A percentile compares a stretch with the other conserved stretches of the same genome.
Conservation (phyloP, 768 basidiomycete genomes). For the Boletus subcaerulescens region DNA sequence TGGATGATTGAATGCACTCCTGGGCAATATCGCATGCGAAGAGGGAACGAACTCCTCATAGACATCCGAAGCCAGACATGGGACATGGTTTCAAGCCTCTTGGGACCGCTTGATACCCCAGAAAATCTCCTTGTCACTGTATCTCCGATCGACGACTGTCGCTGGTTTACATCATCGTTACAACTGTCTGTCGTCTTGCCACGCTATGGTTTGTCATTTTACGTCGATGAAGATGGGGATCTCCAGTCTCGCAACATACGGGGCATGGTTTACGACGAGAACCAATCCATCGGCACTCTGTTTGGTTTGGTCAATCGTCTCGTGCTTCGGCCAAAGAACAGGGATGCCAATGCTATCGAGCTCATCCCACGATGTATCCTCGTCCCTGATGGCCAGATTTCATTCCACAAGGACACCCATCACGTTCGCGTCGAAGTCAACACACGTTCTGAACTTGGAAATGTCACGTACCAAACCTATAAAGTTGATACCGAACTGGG, state of each 20-base stretch:
- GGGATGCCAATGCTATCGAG: not conserved
- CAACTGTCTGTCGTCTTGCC: constrained; percentile 35
- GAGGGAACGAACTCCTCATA: constrained; percentile 14
- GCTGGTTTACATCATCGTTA: not conserved
- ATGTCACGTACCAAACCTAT: constrained; percentile 28
- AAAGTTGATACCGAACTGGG: constrained; percentile 30
- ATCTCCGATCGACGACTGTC: not conserved
- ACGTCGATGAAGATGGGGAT: constrained; percentile 28
- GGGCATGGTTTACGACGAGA: constrained; percentile 39
- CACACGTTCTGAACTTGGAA: not conserved
- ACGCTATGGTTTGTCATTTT: constrained; percentile 42
- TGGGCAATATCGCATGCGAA: constrained; percentile 7
- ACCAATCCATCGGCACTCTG: constrained; percentile 43
- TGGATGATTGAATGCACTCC: constrained; percentile 23
- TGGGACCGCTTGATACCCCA: constrained; percentile 24
- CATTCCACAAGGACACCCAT: constrained; percentile 5
- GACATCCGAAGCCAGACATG: constrained; percentile 29
- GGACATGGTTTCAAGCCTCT: constrained; percentile 24
- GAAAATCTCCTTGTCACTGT: constrained; percentile 22
- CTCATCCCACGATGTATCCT: constrained; percentile 30
- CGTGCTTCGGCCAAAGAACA: constrained; percentile 34
- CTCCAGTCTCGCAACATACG: constrained; percentile 42
- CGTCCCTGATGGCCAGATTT: constrained; percentile 37
- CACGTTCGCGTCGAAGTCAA: constrained; percentile 19
- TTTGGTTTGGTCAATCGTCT: constrained; percentile 42